These are phyloP conservation scores for Aspergillus ostianus DNA, from an alignment of 495 filamentous ascomycete genomes.

Conservation along the genomic window DNA sequence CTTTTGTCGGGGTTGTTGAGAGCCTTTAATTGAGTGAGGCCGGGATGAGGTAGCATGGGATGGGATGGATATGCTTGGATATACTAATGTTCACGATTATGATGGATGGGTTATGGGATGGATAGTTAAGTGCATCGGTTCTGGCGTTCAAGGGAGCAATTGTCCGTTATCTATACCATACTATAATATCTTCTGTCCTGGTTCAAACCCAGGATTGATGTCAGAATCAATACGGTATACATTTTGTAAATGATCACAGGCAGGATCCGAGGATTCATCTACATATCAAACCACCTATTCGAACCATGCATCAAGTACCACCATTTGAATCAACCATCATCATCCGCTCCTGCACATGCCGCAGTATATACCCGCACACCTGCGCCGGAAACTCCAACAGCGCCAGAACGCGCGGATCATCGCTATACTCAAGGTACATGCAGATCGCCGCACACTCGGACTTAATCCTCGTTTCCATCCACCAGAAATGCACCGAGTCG, in stretches of 20 bases:
- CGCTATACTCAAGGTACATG: slow-evolving; percentile 37
- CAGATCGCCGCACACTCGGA: slow-evolving; percentile 49
- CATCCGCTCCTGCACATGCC: slow-evolving; percentile 67
- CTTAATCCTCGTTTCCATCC: slow-evolving; percentile 35
- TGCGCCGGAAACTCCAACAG: slow-evolving; percentile 58
- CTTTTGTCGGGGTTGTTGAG: neutral
- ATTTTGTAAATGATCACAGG: neutral
- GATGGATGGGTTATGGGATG: slow-evolving; percentile 1
- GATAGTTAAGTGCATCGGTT: neutral
- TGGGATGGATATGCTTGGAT: neutral
- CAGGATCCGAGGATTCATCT: too few relatives aligned
- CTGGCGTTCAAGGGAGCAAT: neutral
- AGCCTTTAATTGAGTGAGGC: too few relatives aligned
- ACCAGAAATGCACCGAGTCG: slow-evolving; percentile 36
- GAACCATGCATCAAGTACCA: neutral
- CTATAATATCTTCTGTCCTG: neutral
- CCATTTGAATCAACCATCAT: neutral
- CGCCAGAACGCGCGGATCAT: slow-evolving; percentile 23
- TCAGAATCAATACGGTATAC: neutral
- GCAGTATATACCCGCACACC: slow-evolving; percentile 75
- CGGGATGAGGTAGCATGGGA: too few relatives aligned
- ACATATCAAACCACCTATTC: neutral
- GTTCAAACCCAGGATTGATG: neutral
- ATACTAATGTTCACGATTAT: slow-evolving; percentile 3
- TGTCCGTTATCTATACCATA: neutral